Evolutionary conservation across 805 yeast genomes (phyloP).

Genomic region (Yamadazyma sp.): DNA sequence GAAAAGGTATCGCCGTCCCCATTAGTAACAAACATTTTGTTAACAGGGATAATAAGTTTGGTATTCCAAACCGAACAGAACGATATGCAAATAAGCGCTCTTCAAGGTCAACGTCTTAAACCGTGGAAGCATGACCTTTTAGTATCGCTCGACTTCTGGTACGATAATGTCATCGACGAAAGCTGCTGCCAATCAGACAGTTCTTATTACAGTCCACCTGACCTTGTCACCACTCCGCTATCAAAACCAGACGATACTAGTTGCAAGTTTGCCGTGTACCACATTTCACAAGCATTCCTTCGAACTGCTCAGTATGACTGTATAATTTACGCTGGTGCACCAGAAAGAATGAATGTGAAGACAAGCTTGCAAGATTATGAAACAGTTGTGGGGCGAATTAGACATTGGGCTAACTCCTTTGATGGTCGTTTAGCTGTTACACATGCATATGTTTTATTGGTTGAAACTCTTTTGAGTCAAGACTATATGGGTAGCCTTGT

Average conservation of each 20-base stretch:
- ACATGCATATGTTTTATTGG: slow-evolving; percentile 58
- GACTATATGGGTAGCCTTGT: slow-evolving; percentile 22
- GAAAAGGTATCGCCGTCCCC: slow-evolving; percentile 17
- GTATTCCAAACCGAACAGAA: slow-evolving; percentile 18
- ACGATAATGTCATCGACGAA: slow-evolving; percentile 18
- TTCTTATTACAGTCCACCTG: slow-evolving; percentile 14
- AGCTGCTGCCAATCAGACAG: slow-evolving; percentile 20
- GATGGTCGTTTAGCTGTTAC: slow-evolving; percentile 54
- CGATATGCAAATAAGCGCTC: slow-evolving; percentile 17
- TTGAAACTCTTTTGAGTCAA: slow-evolving; percentile 54
- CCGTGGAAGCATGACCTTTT: slow-evolving; percentile 22
- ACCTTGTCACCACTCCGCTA: not conserved
- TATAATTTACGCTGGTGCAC: slow-evolving; percentile 27
- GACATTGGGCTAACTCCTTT: slow-evolving; percentile 48
- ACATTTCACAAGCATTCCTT: slow-evolving; percentile 23
- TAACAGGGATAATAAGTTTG: slow-evolving; percentile 19
- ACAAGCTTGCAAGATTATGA: slow-evolving; percentile 37
- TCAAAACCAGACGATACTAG: slow-evolving; percentile 17
- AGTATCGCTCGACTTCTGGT: slow-evolving; percentile 22
- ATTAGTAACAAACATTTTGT: slow-evolving; percentile 17
- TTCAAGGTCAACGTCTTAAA: slow-evolving; percentile 18
- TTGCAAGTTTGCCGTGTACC: slow-evolving; percentile 23
- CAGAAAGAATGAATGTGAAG: slow-evolving; percentile 43
- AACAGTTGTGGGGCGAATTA: slow-evolving; percentile 48
- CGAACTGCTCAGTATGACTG: slow-evolving; percentile 25